Evolutionary conservation across 768 basidiomycete species (phyloP), one percentile per base, ranked within the genome.

Genomic region (Pisolithus sp.): DNA sequence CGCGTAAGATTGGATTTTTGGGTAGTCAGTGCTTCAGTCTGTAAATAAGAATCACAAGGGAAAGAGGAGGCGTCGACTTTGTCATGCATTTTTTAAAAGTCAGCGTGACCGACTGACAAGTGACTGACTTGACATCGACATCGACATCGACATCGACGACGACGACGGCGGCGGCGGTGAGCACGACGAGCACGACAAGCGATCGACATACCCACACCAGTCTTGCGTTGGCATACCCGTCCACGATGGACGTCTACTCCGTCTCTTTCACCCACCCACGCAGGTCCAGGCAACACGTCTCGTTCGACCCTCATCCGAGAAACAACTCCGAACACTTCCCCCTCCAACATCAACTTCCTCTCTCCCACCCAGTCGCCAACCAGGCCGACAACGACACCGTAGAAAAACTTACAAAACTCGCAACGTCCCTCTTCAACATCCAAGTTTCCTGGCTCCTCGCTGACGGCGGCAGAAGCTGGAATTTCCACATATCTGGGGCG

Each of bases 231-330:
- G 51, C 37, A 53, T 28, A 24, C 39, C 30, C 57, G 36, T 54
- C 45, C 44, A 52, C 28, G 40, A 94, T 96, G 93, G 93, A 96
- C 68, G 82, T 94, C 67, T 95, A 94, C 80, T 89, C 92, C 50
- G 89, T 90, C 59, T 89, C 92, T 64, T 94, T 96, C 78, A 86
- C 86, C 60, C 87, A 89, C 73, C 91, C 92, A 64, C 86, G 89
- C 74, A 78, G 86, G 68, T 79, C 85, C 65, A 83, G 83, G 73
- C 81, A 78, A 71, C 63, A 80, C 49, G 78, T 34, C 34, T 12
- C 84, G 54, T 74, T 85, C 73, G 84, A 88, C 69, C 79, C 80
- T 61, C 65, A 70, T 50, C 34, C 34, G 34, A 34, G 34, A 34
- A 13, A 34, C 46, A 58, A 45, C 34, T 37, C 65, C 18, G 65